A percentile compares a stretch with the other conserved stretches of the same genome.
Evolutionary conservation across 768 basidiomycete genomes (phyloP).

Genomic region (Phaffia australis): DNA sequence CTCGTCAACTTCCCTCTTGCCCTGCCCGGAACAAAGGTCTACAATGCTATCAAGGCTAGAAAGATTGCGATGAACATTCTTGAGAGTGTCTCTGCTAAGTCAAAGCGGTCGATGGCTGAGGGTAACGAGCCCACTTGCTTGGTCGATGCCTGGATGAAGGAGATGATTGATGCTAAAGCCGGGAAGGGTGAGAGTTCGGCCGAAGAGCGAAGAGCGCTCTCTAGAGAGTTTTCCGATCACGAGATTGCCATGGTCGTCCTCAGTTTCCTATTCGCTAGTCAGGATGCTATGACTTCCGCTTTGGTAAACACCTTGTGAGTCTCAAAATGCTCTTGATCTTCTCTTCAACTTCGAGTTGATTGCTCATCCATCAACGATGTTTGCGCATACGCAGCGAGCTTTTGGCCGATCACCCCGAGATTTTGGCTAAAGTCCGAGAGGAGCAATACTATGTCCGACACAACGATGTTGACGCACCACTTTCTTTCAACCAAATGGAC

Average conservation of each 20-base stretch:
- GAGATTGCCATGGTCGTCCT: conserved; percentile 97
- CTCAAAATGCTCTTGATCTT: not conserved
- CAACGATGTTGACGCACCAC: conserved; percentile 60
- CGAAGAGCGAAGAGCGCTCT: conserved; percentile 54
- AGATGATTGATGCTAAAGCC: conserved; percentile 50
- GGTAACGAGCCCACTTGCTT: conserved; percentile 73
- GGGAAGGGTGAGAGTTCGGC: conserved; percentile 30
- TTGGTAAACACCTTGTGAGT: conserved; percentile 39
- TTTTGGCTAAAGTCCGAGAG: conserved; percentile 75
- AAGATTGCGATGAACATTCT: conserved; percentile 62
- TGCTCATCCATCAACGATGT: conserved; percentile 58
- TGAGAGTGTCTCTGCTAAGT: conserved; percentile 61
- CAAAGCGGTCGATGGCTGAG: conserved; percentile 69
- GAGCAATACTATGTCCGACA: conserved; percentile 78
- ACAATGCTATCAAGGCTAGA: conserved; percentile 80
- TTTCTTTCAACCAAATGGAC: conserved; percentile 81
- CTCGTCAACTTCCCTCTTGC: conserved; percentile 98
- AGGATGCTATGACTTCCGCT: conserved; percentile 97
- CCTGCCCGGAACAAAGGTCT: conserved; percentile 90
- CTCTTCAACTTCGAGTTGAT: not conserved
- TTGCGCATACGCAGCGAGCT: conserved; percentile 54
- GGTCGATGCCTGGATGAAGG: conserved; percentile 81
- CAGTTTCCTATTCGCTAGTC: conserved; percentile 77
- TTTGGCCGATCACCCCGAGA: conserved; percentile 79
- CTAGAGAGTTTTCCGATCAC: conserved; percentile 68